A percentile compares a stretch with the other conserved stretches of the same genome.
These are phyloP conservation scores for Meripilus lineatus DNA, from an alignment of 1,284 basidiomycete species.

Conservation along the genomic window DNA sequence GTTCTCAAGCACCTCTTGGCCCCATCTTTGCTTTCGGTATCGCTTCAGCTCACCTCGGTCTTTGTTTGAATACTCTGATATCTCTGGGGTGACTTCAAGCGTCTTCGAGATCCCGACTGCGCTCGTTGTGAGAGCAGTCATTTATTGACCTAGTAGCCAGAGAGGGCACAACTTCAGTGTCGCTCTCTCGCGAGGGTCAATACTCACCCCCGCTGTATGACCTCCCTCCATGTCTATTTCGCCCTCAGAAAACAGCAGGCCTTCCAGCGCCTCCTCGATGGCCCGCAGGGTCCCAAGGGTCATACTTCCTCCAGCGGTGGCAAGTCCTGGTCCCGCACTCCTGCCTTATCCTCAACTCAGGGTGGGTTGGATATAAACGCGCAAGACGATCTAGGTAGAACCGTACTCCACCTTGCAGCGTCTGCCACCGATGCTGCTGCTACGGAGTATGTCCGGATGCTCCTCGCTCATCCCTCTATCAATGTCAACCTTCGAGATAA, in stretches of 20 bases:
- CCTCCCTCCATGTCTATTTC: constrained; percentile 79
- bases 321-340: constrained; percentile 61
- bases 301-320: constrained; percentile 46
- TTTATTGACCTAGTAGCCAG: too few relatives aligned
- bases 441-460: constrained; percentile 74
- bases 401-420: constrained; percentile 83
- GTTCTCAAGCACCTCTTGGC: too few relatives aligned
- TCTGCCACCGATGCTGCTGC: constrained; percentile 54
- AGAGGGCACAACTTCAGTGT: too few relatives aligned
- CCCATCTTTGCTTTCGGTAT: too few relatives aligned
- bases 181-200: constrained; percentile 6
- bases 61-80: too few relatives aligned
- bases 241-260: constrained; percentile 73
- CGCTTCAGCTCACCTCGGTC: too few relatives aligned
- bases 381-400: constrained; percentile 68
- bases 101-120: too few relatives aligned
- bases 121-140: too few relatives aligned
- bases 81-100: too few relatives aligned
- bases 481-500: constrained; percentile 81
- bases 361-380: constrained; percentile 61
- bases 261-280: constrained; percentile 77
- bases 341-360: constrained; percentile 34
- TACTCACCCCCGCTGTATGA: constrained; percentile 46
- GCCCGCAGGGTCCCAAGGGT: constrained; percentile 18
- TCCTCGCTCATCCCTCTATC: constrained; percentile 76